Evolutionary conservation across 371 early-diverging fungal species (phyloP), one percentile per base, ranked within the genome.

Genomic region (Syncephalastrum monosporum): DNA sequence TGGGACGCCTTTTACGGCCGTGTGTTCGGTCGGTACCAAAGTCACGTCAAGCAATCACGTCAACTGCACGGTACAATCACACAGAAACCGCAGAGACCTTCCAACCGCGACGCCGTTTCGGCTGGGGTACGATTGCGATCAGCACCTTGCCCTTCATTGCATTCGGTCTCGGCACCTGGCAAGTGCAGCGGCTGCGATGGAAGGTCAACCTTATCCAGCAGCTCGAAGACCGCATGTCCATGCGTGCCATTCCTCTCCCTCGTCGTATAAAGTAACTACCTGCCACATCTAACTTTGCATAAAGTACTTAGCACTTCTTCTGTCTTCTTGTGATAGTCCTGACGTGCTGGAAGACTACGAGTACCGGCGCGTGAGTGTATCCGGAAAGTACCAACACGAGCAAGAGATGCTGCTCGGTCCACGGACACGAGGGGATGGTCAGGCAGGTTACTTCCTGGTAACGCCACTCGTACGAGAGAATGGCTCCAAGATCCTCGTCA

Each of bases 81-180:
- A 33, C 38, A 33, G 38, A 33, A 42, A 44, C 55, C 29, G 29
- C 42, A 53, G n/a, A 10, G 24, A 14, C 54, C 46, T 53, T 60
- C 17, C 56, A 56, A 53, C 47, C 66, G 27, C 68, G 63, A 49
- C 61, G 65, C 5, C 63, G 65, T 12, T 67, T 77, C 56, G 71
- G 72, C 15, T 50, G 69, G 13, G 81, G 75, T 45, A 82, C 65
- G 38, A 71, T 59, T 59, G 62, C 61, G 17, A 73, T 71, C 62
- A 83, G 70, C 60, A 64, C 85, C 0, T 76, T 95, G 38, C 97
- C 97, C 0, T 75, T 90, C 44, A 72, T 86, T 38, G 89, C 93
- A 1, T 90, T 94, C 70, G 85, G 85, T 2, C 82, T 96, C 8
- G 95, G 96, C 1, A 85, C 84, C 14, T 97, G 97, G 96, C 97